Conservation (phyloP, 257 asterid species). For the Primulina huaijiensis region DNA sequence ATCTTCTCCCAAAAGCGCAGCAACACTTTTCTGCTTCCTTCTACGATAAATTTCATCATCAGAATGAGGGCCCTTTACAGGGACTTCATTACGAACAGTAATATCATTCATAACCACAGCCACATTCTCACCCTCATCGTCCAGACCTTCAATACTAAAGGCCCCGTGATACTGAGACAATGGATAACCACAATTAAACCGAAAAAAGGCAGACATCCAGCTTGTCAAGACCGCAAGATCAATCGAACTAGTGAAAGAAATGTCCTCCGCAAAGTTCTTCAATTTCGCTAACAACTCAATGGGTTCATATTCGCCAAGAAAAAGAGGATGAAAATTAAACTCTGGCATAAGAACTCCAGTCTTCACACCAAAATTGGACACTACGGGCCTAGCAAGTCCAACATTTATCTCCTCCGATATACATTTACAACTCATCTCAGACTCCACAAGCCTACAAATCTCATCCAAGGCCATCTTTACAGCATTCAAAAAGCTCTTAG, state of each 20-base stretch:
- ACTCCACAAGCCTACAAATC: slow-evolving; percentile 48
- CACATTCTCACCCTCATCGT: slow-evolving; percentile 31
- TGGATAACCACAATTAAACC: slow-evolving; percentile 33
- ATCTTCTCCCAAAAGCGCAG: slow-evolving; percentile 49
- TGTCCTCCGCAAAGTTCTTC: slow-evolving; percentile 25
- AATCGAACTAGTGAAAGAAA: slow-evolving; percentile 31
- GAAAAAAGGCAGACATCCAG: slow-evolving; percentile 58
- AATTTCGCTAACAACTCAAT: slow-evolving; percentile 37
- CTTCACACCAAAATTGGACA: slow-evolving; percentile 52
- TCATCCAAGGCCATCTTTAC: slow-evolving; percentile 48
- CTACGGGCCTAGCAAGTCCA: slow-evolving; percentile 39
- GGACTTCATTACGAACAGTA: slow-evolving; percentile 37
- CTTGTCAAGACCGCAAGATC: slow-evolving; percentile 54
- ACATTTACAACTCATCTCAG: slow-evolving; percentile 47
- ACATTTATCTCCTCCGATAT: slow-evolving; percentile 30
- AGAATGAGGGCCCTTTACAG: slow-evolving; percentile 36
- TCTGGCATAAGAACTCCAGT: slow-evolving; percentile 52
- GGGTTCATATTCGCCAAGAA: slow-evolving; percentile 40
- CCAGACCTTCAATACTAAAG: slow-evolving; percentile 58
- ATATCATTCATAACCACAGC: slow-evolving; percentile 24
- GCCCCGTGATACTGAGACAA: slow-evolving; percentile 43
- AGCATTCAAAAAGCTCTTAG: slow-evolving; percentile 44
- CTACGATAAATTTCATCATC: slow-evolving; percentile 34
- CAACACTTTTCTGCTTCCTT: slow-evolving; percentile 71
- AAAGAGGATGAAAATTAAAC: slow-evolving; percentile 38